Evolutionary conservation across 2,329 filamentous ascomycete species (phyloP).

Genomic region (Fusarium dimerum): DNA sequence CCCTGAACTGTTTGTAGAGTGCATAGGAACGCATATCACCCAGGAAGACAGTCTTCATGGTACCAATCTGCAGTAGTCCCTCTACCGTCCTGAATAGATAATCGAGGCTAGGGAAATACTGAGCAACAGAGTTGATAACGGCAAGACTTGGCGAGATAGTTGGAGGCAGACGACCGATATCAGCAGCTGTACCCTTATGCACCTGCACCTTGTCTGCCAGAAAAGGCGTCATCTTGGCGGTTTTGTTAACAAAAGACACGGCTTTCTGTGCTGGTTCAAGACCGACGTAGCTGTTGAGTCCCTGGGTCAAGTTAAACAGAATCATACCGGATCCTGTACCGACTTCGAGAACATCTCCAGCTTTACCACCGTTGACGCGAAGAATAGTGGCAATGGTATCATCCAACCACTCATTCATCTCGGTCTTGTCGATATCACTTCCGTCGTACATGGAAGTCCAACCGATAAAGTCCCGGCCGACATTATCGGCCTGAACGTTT

Average conservation of each 20-base stretch:
- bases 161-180: neutral
- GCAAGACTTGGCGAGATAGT: constrained; percentile 3
- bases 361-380: neutral
- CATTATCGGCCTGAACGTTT: constrained; percentile 1
- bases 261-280: constrained; percentile 18
- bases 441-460: constrained; percentile 32
- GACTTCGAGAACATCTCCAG: constrained; percentile 20
- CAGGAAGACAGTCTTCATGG: constrained; percentile 15
- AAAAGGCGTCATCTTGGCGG: neutral
- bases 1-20: constrained; percentile 15
- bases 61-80: neutral
- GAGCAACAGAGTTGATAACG: constrained; percentile 11
- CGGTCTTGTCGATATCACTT: constrained; percentile 2
- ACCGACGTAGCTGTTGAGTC: constrained; percentile 24
- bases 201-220: constrained; percentile 11
- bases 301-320: constrained; percentile 22
- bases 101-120: constrained; percentile 7
- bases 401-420: constrained; percentile 31
- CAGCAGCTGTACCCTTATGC: constrained; percentile 11
- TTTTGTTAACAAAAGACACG: constrained; percentile 10
- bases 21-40: constrained; percentile 22
- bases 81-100: neutral
- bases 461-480: constrained; percentile 26
- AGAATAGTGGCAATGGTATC: constrained; percentile 22
- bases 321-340: constrained; percentile 31